Base-by-base conservation (phyloP, 2,329 filamentous ascomycete species). In the Cercospora canescens region DNA sequence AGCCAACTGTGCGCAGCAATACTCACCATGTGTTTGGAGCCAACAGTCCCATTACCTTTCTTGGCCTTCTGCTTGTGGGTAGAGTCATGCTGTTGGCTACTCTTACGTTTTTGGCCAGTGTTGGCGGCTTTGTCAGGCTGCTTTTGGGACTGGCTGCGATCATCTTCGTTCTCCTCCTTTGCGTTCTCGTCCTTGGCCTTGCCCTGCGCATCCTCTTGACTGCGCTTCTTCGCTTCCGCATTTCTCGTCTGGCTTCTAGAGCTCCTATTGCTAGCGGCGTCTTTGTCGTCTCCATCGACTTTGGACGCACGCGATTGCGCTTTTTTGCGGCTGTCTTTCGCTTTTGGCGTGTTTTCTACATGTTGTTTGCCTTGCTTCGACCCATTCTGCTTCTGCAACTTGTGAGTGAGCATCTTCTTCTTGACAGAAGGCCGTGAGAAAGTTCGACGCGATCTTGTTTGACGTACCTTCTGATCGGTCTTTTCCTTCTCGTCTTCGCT, bases 401-500 rank as follows among this genome's bases (percentile, higher is more conserved):
- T 16, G 30, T 61, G n/a, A 61, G 45, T 26, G 3, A 35, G 16
- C 28, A 18, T 21, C 8, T 12, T 6, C 4, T 12, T 14, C 1
- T 21, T 6, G 30, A 34, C 30, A 4, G 24, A n/a, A 35, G 2
- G 52, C 52, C 14, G 18, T 35, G n/a, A 6, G 5, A 26, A 11
- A 24, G 11, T 35, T 21, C 30, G 24, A 21, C n/a, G 11, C 30
- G 9, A 26, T 24, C 16, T 3, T 4, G 6, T n/a, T 30, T n/a
- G 12, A 35, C 41, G 24, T 61, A 61, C 59, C 18, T 74, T 80
- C 65, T 77, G 62, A 30, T 81, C 79, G 8, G 81, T 82, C 66
- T 77, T 76, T 63, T 81, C 69, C 66, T 82, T 83, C 71, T 82
- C 80, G 26, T 77, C 67, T 45, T 83, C 81, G 48, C 70, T 78